Evolutionary conservation across 257 asterid species (phyloP), one percentile per base, ranked within the genome.

Genomic region (Fraxinus americana): DNA sequence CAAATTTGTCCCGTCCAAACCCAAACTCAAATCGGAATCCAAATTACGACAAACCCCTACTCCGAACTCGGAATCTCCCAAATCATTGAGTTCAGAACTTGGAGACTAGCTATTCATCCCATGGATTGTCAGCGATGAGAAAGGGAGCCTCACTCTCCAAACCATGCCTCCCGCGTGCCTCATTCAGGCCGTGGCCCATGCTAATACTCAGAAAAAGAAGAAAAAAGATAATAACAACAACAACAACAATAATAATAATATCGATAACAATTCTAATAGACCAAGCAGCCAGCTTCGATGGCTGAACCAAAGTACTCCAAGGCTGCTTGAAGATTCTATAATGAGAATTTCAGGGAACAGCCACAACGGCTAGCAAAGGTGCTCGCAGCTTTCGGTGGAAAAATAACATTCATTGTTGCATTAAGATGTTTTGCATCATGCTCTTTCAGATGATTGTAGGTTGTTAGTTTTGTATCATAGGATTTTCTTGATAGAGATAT

Each of bases 361-460:
- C 96, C 97, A 10, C 98, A 93, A 84, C 91, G 99, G 38, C 90
- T 96, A 16, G 90, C 92, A 4, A 93, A 96, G 88, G 92, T 96
- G 52, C 87, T 96, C 72, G 98, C 99, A 70, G 94, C 98, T 68
- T 89, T 97, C 0, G 99, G 99, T 87, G 99, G 99, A 93, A 88
- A 77, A 34, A 4, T 59, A 14, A 48, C 1, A 70, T 77, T 68
- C 48, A 14, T 35, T 71, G 17, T 38, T 48, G 74, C 17, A 11
- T 77, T 7, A 38, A 25, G 41, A 52, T 70, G 61, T 45, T 68
- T 38, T 77, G 39, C 59, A 19, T 61, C 19, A 54, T 80, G 65
- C 39, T 71, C 5, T 63, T 63, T 38, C 65, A n/a, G 65, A 54
- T 54, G 12, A 4, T 54, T 19, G 25, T 54, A 21, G 65, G 23